A percentile compares a stretch with the other conserved stretches of the same genome.
Evolutionary conservation across 2,329 filamentous ascomycete genomes (phyloP).

Genomic region (Chaetomium sp.): DNA sequence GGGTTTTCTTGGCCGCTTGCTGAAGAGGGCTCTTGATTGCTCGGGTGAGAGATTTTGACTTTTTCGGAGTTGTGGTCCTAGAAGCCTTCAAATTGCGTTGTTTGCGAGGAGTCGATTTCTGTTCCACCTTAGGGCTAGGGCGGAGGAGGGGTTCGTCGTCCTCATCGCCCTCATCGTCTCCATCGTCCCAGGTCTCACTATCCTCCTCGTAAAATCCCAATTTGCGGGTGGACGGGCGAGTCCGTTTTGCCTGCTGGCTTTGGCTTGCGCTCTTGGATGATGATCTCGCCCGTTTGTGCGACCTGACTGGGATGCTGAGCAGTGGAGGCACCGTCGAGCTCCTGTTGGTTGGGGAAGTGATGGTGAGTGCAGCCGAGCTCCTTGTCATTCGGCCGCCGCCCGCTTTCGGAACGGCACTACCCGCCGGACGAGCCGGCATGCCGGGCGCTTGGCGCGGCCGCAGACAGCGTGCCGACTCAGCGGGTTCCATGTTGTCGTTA

Average conservation of each 20-base stretch:
- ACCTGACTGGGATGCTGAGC: neutral
- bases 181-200: slow-evolving; percentile 10
- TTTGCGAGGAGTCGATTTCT: neutral
- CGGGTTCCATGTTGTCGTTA: slow-evolving; percentile 5
- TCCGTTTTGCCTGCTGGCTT: slow-evolving; percentile 14
- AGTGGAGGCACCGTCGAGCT: neutral
- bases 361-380: slow-evolving; percentile 10
- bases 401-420: slow-evolving; percentile 9
- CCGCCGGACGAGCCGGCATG: slow-evolving; percentile 9
- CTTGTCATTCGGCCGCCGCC: slow-evolving; percentile 16
- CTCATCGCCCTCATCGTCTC: slow-evolving; percentile 13
- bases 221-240: slow-evolving; percentile 12
- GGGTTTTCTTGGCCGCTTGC: neutral
- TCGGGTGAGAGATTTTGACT: neutral
- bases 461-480: slow-evolving; percentile 13
- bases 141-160: slow-evolving; percentile 6
- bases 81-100: neutral
- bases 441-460: slow-evolving; percentile 21
- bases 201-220: slow-evolving; percentile 21
- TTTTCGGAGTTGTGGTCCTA: neutral
- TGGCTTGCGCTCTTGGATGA: slow-evolving; percentile 1
- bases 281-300: slow-evolving; percentile 13
- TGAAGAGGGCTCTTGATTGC: neutral
- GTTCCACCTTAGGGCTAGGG: slow-evolving; percentile 13
- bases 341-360: slow-evolving; percentile 1